A percentile compares a stretch with the other conserved stretches of the same genome.
These are phyloP conservation scores for Zygosaccharomyces sapae DNA, from an alignment of 1,139 yeast species.

Conservation along the genomic window DNA sequence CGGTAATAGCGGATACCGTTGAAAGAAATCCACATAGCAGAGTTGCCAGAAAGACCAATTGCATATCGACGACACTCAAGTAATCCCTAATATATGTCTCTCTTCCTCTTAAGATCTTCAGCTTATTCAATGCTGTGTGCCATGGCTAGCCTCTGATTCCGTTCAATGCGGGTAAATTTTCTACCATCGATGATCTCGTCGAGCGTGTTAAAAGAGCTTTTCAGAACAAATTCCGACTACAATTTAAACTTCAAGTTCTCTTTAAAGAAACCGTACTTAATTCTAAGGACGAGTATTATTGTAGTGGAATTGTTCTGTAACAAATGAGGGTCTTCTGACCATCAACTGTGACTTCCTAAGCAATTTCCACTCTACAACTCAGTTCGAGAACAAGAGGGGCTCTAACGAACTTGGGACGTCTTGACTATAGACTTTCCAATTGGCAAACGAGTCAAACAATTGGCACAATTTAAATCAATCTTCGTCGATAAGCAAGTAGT, in stretches of 20 bases:
- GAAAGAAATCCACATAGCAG: slow-evolving; percentile 5
- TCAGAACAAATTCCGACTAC: too few species aligned
- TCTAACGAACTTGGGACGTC: slow-evolving; percentile 13
- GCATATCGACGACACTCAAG: neutral
- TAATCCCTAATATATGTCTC: neutral
- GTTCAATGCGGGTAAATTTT: slow-evolving; percentile 6
- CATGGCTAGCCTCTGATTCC: neutral
- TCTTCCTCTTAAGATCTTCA: neutral
- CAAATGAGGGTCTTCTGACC: neutral
- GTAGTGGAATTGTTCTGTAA: slow-evolving; percentile 36
- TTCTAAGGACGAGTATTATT: slow-evolving; percentile 37
- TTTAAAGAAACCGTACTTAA: slow-evolving; percentile 30
- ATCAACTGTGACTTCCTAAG: slow-evolving; percentile 20
- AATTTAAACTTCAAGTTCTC: neutral
- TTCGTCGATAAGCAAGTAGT: too few species aligned
- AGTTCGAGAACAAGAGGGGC: slow-evolving; percentile 31
- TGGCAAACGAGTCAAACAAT: slow-evolving; percentile 29
- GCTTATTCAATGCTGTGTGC: neutral
- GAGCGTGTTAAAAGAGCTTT: too few species aligned
- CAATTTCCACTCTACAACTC: slow-evolving; percentile 38
- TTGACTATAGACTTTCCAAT: slow-evolving; percentile 14
- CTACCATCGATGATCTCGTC: neutral
- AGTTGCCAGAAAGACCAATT: slow-evolving; percentile 4
- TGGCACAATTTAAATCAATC: neutral
- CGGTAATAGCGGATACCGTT: slow-evolving; percentile 15